phyloP scores from a whole-genome alignment of 441 rosid species.

The Bocquillonia castaneifolia region DNA sequence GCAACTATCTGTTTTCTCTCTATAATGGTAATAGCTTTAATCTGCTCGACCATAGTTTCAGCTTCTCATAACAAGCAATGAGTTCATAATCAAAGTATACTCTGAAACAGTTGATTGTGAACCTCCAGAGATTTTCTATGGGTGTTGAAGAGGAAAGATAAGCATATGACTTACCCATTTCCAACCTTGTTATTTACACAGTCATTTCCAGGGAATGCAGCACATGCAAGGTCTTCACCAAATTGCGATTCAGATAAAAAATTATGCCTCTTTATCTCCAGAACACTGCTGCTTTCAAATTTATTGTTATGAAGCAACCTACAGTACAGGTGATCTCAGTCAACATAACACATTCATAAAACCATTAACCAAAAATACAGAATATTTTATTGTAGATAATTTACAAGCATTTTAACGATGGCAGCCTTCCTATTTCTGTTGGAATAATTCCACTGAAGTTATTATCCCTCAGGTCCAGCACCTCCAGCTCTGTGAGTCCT shows the following conservation, averaged over 20 bases:
- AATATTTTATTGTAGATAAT: constrained; percentile 22
- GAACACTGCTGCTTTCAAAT: constrained; percentile 36
- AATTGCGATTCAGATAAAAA: constrained; percentile 43
- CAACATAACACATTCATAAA: not conserved
- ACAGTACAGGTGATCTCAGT: constrained; percentile 16
- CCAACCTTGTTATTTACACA: constrained; percentile 51
- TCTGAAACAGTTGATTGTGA: not conserved
- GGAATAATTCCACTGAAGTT: constrained; percentile 65
- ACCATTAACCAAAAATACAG: not conserved
- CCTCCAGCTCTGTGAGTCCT: constrained; percentile 44
- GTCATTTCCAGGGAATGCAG: constrained; percentile 27
- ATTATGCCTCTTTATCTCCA: constrained; percentile 41
- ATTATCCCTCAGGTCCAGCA: constrained; percentile 71
- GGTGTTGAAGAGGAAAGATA: not conserved
- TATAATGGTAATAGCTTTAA: not conserved
- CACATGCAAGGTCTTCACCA: constrained; percentile 33
- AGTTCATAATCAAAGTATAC: not conserved
- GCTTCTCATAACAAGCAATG: not conserved
- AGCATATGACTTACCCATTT: constrained; percentile 43
- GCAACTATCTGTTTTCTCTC: not conserved
- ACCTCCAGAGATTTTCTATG: not conserved
- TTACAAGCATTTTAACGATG: constrained; percentile 58
- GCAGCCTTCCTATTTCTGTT: constrained; percentile 36
- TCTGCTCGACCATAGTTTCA: not conserved
- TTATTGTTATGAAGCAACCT: constrained; percentile 70